Conservation (phyloP, 2,329 filamentous ascomycete species). For the Diaporthe helianthi region DNA sequence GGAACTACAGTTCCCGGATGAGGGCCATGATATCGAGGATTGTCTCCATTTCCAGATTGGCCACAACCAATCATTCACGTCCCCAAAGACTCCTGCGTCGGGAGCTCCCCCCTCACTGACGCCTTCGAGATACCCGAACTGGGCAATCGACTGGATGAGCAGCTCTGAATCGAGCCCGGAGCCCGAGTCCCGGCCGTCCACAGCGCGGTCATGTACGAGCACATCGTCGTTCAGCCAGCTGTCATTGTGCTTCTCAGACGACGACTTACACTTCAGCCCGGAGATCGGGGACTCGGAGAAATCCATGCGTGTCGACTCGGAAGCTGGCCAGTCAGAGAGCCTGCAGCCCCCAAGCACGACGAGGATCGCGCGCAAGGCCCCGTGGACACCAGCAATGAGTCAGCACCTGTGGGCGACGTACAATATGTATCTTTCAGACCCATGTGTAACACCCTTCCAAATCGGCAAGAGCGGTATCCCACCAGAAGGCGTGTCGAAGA, state of each 20-base stretch:
- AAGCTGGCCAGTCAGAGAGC: constrained; percentile 13
- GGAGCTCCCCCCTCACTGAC: constrained; percentile 52
- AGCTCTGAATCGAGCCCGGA: constrained; percentile 66
- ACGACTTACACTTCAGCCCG: constrained; percentile 61
- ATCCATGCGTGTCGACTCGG: constrained; percentile 30
- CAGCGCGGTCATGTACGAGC: constrained; percentile 65
- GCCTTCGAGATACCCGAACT: constrained; percentile 61
- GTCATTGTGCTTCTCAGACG: constrained; percentile 61
- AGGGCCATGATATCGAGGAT: constrained; percentile 35
- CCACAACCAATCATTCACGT: constrained; percentile 55
- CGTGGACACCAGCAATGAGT: constrained; percentile 71
- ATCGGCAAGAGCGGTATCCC: constrained; percentile 69
- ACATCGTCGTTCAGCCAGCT: constrained; percentile 63
- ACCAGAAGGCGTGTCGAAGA: constrained; percentile 68
- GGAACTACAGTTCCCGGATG: constrained; percentile 47
- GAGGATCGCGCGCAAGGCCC: constrained; percentile 54
- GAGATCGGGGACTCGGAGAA: constrained; percentile 50
- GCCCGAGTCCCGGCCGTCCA: constrained; percentile 65
- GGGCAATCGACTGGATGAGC: constrained; percentile 65
- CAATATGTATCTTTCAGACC: constrained; percentile 69
- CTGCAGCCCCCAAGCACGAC: constrained; percentile 22
- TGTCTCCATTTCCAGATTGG: constrained; percentile 40
- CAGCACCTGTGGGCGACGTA: constrained; percentile 72
- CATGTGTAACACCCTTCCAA: constrained; percentile 70
- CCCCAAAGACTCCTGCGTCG: constrained; percentile 66